phyloP scores from a whole-genome alignment of 2,329 filamentous ascomycete species.

The Ophiostoma novo-ulmi region DNA sequence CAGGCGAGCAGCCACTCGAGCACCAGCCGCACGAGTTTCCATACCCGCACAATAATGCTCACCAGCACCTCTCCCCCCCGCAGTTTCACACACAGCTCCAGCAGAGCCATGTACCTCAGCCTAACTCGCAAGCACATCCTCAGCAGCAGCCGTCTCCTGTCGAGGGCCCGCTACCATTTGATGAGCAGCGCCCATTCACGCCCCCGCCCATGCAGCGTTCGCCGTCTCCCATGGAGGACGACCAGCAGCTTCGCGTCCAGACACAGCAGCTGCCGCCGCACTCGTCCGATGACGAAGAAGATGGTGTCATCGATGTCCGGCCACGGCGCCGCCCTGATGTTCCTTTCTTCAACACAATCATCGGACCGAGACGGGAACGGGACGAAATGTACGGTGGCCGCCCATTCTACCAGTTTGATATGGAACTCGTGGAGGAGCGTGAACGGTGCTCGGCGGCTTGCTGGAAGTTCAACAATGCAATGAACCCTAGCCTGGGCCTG shows the following conservation, averaged over 20 bases:
- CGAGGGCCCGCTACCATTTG: background rate
- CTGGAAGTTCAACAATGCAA: constrained; percentile 81
- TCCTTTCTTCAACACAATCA: constrained; percentile 46
- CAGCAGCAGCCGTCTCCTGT: constrained; percentile 10
- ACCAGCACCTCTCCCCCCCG: constrained; percentile 19
- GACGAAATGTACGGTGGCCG: constrained; percentile 82
- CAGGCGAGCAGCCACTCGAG: background rate
- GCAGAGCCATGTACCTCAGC: constrained; percentile 20
- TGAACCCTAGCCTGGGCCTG: constrained; percentile 67
- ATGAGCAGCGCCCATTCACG: background rate
- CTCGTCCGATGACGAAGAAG: background rate
- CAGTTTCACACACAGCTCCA: constrained; percentile 28
- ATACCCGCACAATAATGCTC: constrained; percentile 1
- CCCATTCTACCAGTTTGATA: constrained; percentile 73
- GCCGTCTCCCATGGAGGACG: background rate
- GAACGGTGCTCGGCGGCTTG: constrained; percentile 75
- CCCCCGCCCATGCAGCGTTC: background rate
- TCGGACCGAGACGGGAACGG: constrained; percentile 56
- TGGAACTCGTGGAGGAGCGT: constrained; percentile 75
- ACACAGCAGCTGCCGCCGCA: background rate
- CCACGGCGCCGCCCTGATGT: constrained; percentile 46
- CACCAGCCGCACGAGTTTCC: constrained; percentile 11
- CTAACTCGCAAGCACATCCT: constrained; percentile 13
- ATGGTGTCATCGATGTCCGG: constrained; percentile 4
- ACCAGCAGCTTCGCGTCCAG: background rate